These are phyloP conservation scores for Physaria fendleri DNA, from an alignment of 345 rosid genomes.

Conservation along the genomic window DNA sequence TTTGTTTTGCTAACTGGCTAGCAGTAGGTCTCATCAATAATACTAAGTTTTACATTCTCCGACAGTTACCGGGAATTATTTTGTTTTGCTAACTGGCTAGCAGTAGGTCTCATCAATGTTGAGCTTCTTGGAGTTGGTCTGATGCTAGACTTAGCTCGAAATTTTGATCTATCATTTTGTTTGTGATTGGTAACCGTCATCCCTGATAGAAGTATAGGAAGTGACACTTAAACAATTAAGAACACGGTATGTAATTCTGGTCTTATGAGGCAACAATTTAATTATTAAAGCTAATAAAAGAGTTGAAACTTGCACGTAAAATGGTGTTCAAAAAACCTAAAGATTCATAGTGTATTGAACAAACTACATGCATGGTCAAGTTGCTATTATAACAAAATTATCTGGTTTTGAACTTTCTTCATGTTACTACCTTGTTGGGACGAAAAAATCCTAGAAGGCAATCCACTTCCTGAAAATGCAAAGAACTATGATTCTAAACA, in stretches of 20 bases:
- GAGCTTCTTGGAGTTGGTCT: constrained; percentile 60
- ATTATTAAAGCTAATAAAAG: not conserved
- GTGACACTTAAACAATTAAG: constrained; percentile 2
- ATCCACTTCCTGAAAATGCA: constrained; percentile 18
- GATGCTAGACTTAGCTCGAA: constrained; percentile 32
- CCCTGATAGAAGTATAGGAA: constrained; percentile 36
- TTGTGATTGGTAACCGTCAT: constrained; percentile 31
- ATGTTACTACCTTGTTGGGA: constrained; percentile 17
- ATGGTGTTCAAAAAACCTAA: not conserved
- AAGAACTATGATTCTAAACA: not conserved
- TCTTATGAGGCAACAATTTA: not conserved
- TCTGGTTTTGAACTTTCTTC: constrained; percentile 20
- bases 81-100: constrained; percentile 86
- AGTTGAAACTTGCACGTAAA: not conserved
- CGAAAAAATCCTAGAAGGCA: constrained; percentile 24
- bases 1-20: constrained; percentile 84
- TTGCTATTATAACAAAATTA: not conserved
- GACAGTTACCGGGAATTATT: constrained; percentile 52
- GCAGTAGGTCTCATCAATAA: constrained; percentile 93
- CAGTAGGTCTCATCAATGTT: constrained; percentile 93
- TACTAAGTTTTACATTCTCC: no score
- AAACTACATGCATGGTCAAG: not conserved
- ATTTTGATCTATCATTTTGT: constrained; percentile 34
- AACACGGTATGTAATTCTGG: not conserved
- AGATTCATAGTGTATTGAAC: not conserved